phyloP scores from a whole-genome alignment of 2,329 filamentous ascomycete genomes.

The Trichoderma sp. region DNA sequence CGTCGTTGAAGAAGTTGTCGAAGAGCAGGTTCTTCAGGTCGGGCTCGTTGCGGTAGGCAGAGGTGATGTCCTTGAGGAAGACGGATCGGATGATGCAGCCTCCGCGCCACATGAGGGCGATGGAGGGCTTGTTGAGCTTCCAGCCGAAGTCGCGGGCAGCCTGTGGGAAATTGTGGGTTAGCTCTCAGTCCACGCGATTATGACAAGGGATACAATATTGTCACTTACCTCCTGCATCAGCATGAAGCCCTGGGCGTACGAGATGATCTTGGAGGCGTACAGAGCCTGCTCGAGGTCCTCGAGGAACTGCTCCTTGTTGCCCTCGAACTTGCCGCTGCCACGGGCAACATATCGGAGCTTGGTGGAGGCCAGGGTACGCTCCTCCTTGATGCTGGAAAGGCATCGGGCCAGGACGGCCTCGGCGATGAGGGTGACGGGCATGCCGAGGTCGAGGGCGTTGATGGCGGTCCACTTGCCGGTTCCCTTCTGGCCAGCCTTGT shows the following conservation, averaged over 20 bases:
- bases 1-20: constrained; percentile 99
- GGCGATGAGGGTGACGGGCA: constrained; percentile 97
- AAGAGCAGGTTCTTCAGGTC: constrained; percentile 98
- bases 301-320: constrained; percentile 90
- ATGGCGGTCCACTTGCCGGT: constrained; percentile 99
- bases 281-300: constrained; percentile 98
- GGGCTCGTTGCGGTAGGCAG: constrained; percentile 90
- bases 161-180: constrained; percentile 47
- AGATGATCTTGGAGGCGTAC: constrained; percentile 99
- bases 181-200: constrained; percentile 14
- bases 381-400: constrained; percentile 89
- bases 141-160: constrained; percentile 93
- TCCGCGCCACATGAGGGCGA: constrained; percentile 99
- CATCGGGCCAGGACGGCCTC: constrained; percentile 96
- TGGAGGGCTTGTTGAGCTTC: constrained; percentile 99
- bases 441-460: constrained; percentile 96
- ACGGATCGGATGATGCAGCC: constrained; percentile 99
- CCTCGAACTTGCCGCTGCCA: constrained; percentile 71
- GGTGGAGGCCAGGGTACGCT: constrained; percentile 80
- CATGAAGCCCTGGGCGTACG: constrained; percentile 99
- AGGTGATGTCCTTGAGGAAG: constrained; percentile 99
- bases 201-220: neutral
- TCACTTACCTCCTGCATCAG: constrained; percentile 88
- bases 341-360: constrained; percentile 77
- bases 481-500: constrained; percentile 98